phyloP scores from a whole-genome alignment of 2,329 filamentous ascomycete species.

The Trichoderma sp. region DNA sequence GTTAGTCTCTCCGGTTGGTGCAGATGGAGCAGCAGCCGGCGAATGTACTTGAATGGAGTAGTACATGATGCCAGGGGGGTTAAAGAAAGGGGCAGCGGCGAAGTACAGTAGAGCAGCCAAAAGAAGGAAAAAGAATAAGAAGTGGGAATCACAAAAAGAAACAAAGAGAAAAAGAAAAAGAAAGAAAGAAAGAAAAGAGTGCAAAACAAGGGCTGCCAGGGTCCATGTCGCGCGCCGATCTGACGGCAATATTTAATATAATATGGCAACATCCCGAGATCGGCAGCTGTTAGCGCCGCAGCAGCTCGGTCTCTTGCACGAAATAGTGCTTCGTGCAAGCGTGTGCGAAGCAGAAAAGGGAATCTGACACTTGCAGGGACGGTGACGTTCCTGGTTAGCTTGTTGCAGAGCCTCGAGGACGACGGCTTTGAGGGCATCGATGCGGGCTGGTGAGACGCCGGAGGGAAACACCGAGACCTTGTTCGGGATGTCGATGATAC shows the following conservation, averaged over 20 bases:
- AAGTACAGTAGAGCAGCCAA: neutral
- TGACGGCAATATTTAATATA: slow-evolving; percentile 4
- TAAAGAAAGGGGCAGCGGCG: neutral
- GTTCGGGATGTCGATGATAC: neutral
- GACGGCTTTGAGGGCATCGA: neutral
- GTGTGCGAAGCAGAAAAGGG: neutral
- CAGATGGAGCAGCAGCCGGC: neutral
- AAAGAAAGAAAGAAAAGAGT: neutral
- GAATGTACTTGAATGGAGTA: neutral
- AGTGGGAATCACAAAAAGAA: neutral
- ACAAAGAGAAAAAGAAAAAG: neutral
- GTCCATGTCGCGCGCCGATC: slow-evolving; percentile 4
- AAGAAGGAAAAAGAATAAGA: neutral
- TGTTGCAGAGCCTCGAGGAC: neutral
- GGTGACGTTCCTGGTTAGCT: neutral
- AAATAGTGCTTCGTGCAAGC: neutral
- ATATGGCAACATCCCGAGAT: slow-evolving; percentile 12
- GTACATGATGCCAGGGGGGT: neutral
- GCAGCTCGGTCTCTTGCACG: neutral
- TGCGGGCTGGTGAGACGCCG: neutral
- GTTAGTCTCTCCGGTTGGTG: neutral
- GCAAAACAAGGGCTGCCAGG: neutral
- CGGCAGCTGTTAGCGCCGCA: slow-evolving; percentile 15
- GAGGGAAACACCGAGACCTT: neutral
- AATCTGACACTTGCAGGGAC: neutral